Evolutionary conservation across 1,139 yeast species (phyloP), one percentile per base, ranked within the genome.

Genomic region (Blastobotrys raffinosifermentans): DNA sequence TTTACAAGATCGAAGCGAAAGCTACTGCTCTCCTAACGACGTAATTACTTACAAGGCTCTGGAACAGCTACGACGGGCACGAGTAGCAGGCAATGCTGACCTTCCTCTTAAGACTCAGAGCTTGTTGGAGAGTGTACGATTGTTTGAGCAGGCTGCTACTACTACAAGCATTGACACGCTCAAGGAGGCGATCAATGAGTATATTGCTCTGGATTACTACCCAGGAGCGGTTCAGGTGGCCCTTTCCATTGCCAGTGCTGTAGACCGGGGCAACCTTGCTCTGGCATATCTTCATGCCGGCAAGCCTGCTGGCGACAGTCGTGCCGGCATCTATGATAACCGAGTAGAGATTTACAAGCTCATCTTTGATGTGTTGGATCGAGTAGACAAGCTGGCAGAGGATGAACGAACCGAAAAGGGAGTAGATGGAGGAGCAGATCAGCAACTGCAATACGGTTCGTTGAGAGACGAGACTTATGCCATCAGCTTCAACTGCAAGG

Each of bases 11-110:
- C 79, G 94, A 47, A 93, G 98, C 66, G 95, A 95, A 1, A 80
- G 95, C 2, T 93, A 87, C 61, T 93, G 97, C 55, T 86, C 96
- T 0, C 77, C 94, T 8, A 86, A 84, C 51, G 98, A 93, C 61
- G 96, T 91, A 20, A 72, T 87, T 43, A 84, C 93, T 17, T 93
- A 89, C 67, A 84, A 91, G 61, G 98, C 97, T 0, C 77, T 87
- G 51, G 98, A 93, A 57, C 86, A 83, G 55, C 67, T 93, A 51
- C 83, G 93, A 41, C 77, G 81, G 53, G 97, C 97, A 0, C 84
- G 83, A 54, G 82, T 76, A 43, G 74, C 78, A 47, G 87, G 85
- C 1, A 63, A 43, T 29, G 19, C 34, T 73, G 95, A 85, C 54
- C 69, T 71, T 32, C 94, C 86, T 41, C 69, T 82, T 44, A 75